Evolutionary conservation across 371 early-diverging fungal genomes (phyloP).

Genomic region (Mucor indicus): DNA sequence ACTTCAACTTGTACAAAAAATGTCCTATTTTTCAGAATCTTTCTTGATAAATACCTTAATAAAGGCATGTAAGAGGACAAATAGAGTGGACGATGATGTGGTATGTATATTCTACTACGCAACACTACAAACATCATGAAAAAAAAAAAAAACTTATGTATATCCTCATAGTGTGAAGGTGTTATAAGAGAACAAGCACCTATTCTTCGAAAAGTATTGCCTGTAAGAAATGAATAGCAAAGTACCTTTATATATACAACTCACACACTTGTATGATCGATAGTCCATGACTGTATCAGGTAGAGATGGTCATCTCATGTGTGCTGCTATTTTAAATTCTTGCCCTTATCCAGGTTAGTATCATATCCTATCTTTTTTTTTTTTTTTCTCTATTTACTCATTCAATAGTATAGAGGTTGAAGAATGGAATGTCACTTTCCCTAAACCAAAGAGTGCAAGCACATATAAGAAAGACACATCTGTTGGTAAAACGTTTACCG

Average conservation of each 20-base stretch:
- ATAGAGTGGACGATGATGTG: conserved; percentile 35
- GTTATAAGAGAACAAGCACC: conserved; percentile 49
- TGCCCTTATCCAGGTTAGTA: conserved; percentile 47
- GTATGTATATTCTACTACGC: conserved; percentile 19
- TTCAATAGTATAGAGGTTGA: conserved; percentile 21
- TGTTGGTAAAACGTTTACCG: conserved; percentile 39
- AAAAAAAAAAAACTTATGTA: background rate
- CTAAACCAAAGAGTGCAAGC: conserved; percentile 43
- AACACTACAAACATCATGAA: background rate
- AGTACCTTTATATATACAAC: background rate
- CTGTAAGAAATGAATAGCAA: conserved; percentile 13
- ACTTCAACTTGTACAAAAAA: conserved; percentile 12
- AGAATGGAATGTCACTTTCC: conserved; percentile 43
- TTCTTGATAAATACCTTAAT: conserved; percentile 26
- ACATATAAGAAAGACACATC: conserved; percentile 10
- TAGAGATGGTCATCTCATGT: conserved; percentile 43
- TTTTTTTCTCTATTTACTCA: too few species aligned
- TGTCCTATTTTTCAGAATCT: conserved; percentile 19
- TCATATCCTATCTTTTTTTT: too few species aligned
- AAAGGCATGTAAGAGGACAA: conserved; percentile 28
- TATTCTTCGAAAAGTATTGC: conserved; percentile 36
- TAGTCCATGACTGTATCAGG: conserved; percentile 49
- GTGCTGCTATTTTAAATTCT: conserved; percentile 40
- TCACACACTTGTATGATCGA: background rate
- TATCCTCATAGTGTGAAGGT: conserved; percentile 37